Evolutionary conservation across 2,329 filamentous ascomycete genomes (phyloP), one percentile per base, ranked within the genome.

Genomic region (Ophiostoma australiae): DNA sequence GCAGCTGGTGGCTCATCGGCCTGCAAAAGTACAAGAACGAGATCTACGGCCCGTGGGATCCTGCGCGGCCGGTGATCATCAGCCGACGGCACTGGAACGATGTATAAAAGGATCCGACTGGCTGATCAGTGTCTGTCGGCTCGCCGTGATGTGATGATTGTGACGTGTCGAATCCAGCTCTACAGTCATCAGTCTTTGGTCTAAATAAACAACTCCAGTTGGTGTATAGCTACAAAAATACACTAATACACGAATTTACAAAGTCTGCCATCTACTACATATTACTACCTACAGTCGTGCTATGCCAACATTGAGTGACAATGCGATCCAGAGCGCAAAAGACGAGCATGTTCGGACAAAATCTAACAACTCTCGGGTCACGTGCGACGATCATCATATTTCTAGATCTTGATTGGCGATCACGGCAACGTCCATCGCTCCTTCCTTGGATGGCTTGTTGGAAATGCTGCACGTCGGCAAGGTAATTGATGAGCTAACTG

Each of bases 11-110:
- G 94, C 82, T 99, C 74, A 98, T 99, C 77, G 92, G 93, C 10
- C 80, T 99, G 79, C 95, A 99, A 81, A 94, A 97, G 82, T 99
- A 98, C 81, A 99, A 99, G 84, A 98, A 98, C 79, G 95, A 98
- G 81, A 97, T 99, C 75, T 92, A 94, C 77, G 95, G 95, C 63
- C 95, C 95, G 1, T 99, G 95, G 95, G 95, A 99, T 81, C 94
- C 94, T 27, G 95, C 95, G 7, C 86, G 94, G 78, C 95, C 95
- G 11, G 87, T 95, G 71, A 94, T 95, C 74, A 88, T 93, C 77
- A 89, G 90, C 76, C 83, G 88, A 72, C 83, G 84, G 73, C 81
- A 84, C 70, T 87, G 85, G 85, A 81, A 84, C 69, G 82, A 84
- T 44, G 72, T 72, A 4, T 76, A 44, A 31, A 31, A 31, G 27